Evolutionary conservation across 1,284 basidiomycete genomes (phyloP), one percentile per base, ranked within the genome.

Genomic region (Sporisorium exsertum): DNA sequence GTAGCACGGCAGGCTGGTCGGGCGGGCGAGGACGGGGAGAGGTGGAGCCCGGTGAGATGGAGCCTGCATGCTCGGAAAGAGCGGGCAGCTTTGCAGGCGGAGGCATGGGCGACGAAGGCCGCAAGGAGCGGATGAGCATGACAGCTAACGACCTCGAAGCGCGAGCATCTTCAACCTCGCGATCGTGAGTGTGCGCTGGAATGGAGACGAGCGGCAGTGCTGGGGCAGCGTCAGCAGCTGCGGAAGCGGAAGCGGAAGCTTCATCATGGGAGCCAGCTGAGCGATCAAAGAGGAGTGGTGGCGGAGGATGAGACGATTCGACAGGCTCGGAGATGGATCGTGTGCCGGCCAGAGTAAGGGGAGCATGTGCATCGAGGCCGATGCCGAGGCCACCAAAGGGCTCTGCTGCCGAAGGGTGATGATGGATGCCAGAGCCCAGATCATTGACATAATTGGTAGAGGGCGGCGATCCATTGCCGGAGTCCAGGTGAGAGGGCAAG

Each of bases 381-480:
- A 77, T 65, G 40, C 67, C 67, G n/a, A 77, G 75, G 26, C 75
- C 75, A 2, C 75, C 71, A 33, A 73, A 62, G 15, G 65, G 60
- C 3, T 49, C 16, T 9, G 49, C 52, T 12, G 57, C 22, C 12
- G 49, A 49, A 22, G 45, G 16, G 37, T 43, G 29, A 32, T 62
- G n/a, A 24, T 62, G 45, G 13, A 59, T 37, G 12, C 13, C 46
- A 3, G 68, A 58, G 24, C 58, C 51, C 4, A 77, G 62, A 18
- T 79, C 50, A 20, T 64, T 40, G 68, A 78, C 64, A 33, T 72
- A 59, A 63, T 74, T 77, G 62, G 71, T 69, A 24, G 77, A 74
- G 2, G 75, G 71, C 3, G 75, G 75, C 0, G 75, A 77, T 15
- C 67, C 75, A 43, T 70, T 74, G 51, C 51, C 50, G 22, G 55